Evolutionary conservation across 2,329 filamentous ascomycete genomes (phyloP), one percentile per base, ranked within the genome.

Genomic region (Fusarium sacchari): DNA sequence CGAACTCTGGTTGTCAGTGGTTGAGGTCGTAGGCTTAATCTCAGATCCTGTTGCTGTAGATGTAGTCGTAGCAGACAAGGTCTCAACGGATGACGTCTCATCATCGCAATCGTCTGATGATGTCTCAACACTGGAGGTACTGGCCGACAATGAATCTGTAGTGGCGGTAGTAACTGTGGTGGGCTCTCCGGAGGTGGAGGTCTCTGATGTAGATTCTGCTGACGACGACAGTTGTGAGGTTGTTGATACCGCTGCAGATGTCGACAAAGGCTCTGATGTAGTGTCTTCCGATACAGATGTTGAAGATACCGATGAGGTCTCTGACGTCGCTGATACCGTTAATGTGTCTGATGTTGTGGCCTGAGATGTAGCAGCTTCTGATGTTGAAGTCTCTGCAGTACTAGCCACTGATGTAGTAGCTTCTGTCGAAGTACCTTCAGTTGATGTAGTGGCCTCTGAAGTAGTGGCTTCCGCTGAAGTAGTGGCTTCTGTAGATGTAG

Each of bases 111-210:
- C 47, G 10, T 50, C 28, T 6, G 47, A 32, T 24, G 28, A 32
- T 5, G 28, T 32, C 13, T 50, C 47, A 5, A 10, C 1, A 32
- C 22, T 32, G 10, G 28, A 3, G 6, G 15, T 24, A 4, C 11
- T 32, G 12, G 11, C 14, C 11, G 47, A 24, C 0, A 50, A 1
- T 24, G 22, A 32, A 5, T 6, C 4, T 7, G 22, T n/a, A 6
- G 26, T 11, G 9, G 5, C 28, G 6, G 28, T 18, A 5, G 46
- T 30, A 30, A 4, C 20, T 17, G 44, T 6, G 4, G 26, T n/a
- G 5, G 46, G 32, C 15, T 32, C 7, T 4, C 7, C 14, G 18
- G 46, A 32, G 11, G 5, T 17, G 2, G 6, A 44, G 17, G 43
- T 20, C 11, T 26, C 46, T 32, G 46, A 49, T 22, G 26, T 22